Conservation (phyloP, 2,329 filamentous ascomycete genomes). For the Ceratocystis diversiconidia region DNA sequence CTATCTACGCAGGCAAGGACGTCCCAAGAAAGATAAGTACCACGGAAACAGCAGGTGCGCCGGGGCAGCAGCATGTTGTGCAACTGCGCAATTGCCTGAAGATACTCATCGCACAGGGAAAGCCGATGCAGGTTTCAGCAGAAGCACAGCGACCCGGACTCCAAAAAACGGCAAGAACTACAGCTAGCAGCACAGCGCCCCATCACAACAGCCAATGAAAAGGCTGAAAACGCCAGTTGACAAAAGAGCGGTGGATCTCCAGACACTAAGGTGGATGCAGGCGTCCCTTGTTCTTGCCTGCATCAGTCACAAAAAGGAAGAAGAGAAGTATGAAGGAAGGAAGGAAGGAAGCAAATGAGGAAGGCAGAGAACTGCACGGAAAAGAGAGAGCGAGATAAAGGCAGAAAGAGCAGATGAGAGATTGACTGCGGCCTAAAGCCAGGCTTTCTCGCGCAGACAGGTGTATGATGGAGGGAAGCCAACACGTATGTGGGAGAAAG, state of each 20-base stretch:
- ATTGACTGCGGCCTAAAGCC: not conserved
- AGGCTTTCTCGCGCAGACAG: no score
- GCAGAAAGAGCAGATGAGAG: not conserved
- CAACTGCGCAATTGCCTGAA: not conserved
- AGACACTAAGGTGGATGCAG: not conserved
- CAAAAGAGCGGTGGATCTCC: not conserved
- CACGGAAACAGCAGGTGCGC: not conserved
- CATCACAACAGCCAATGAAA: not conserved
- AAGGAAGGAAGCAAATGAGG: not conserved
- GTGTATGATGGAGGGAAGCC: not conserved
- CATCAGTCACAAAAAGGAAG: not conserved
- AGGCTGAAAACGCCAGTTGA: not conserved
- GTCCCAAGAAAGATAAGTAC: not conserved
- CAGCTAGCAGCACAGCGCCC: not conserved
- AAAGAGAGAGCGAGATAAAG: not conserved
- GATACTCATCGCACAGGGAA: not conserved
- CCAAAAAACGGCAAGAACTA: not conserved
- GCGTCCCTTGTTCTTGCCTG: not conserved
- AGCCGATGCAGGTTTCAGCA: conserved; percentile 1
- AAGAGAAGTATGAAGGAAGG: not conserved
- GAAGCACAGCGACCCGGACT: not conserved
- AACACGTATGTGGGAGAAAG: not conserved
- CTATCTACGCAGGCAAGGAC: not conserved
- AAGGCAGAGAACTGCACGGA: not conserved
- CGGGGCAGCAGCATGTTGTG: not conserved